Conservation (phyloP, 176 grass and related monocot genomes). For the Juncus inflexus region DNA sequence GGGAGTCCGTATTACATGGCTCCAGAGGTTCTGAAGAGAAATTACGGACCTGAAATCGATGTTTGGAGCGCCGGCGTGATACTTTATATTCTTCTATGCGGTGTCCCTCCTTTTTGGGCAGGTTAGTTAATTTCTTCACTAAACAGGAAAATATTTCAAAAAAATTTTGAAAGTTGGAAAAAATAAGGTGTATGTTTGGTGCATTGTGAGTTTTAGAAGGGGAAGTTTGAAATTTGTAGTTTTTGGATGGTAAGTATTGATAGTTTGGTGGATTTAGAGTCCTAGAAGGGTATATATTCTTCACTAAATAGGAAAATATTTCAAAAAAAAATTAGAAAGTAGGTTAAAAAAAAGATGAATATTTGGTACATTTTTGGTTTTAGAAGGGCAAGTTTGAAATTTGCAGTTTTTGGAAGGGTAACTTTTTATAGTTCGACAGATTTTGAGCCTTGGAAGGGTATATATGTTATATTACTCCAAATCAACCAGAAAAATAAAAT, state of each 20-base stretch:
- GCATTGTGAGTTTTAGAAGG: neutral
- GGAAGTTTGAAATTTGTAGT: neutral
- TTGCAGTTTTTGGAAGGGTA: neutral
- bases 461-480: neutral
- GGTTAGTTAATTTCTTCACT: conserved; percentile 35
- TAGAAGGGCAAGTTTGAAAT: neutral
- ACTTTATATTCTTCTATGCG: conserved; percentile 90
- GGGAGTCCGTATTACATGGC: conserved; percentile 99
- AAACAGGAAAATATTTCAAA: neutral
- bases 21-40: conserved; percentile 89
- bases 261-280: neutral
- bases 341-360: too few species aligned
- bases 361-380: neutral
- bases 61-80: conserved; percentile 99
- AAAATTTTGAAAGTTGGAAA: too few species aligned
- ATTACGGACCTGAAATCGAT: conserved; percentile 94
- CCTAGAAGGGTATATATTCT: too few species aligned
- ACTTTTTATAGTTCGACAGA: neutral
- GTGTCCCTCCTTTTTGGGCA: conserved; percentile 98
- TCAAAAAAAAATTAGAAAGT: neutral
- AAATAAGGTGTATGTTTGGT: too few species aligned
- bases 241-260: too few species aligned
- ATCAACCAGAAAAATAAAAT: neutral
- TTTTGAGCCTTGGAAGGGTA: too few species aligned
- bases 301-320: too few species aligned